Conservation (phyloP, 78 protist genomes). For the Pigoraptor vietnamica region DNA sequence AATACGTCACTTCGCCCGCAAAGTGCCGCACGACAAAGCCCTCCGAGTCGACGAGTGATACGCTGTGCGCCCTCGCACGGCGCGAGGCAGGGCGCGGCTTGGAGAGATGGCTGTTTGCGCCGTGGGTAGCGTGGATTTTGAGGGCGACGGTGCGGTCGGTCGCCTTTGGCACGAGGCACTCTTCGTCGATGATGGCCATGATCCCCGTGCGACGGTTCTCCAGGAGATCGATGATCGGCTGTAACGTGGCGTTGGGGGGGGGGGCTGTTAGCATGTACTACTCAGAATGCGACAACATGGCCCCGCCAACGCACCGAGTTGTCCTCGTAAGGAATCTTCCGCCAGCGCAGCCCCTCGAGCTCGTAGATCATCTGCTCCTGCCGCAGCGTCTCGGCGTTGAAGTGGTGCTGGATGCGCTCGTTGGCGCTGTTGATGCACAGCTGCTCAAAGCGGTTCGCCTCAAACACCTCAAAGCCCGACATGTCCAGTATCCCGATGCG, state of each 20-base stretch:
- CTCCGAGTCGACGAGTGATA: not conserved
- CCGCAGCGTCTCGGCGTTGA: constrained; percentile 65
- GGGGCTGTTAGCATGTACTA: not conserved
- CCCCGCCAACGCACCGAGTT: not conserved
- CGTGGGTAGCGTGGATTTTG: not conserved
- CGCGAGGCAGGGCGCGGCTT: not conserved
- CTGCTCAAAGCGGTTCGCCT: constrained; percentile 50
- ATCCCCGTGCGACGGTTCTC: constrained; percentile 47
- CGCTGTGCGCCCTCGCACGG: not conserved
- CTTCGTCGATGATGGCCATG: constrained; percentile 64
- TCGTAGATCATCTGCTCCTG: constrained; percentile 73
- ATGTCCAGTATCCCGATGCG: constrained; percentile 85
- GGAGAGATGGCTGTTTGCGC: not conserved
- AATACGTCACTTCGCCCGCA: constrained; percentile 72
- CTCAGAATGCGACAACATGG: not conserved
- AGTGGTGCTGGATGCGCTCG: constrained; percentile 86
- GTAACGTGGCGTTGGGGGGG: no score
- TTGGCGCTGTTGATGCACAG: constrained; percentile 76
- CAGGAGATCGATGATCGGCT: constrained; percentile 57
- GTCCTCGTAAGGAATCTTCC: not conserved
- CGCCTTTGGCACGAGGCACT: constrained; percentile 32
- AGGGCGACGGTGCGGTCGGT: not conserved
- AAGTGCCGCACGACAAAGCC: constrained; percentile 55
- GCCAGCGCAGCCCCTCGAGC: constrained; percentile 46
- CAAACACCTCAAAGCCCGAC: constrained; percentile 93